A percentile compares a stretch with the other conserved stretches of the same genome.
These are phyloP conservation scores for Echria macrotheca DNA, from an alignment of 495 filamentous ascomycete genomes.

Conservation along the genomic window DNA sequence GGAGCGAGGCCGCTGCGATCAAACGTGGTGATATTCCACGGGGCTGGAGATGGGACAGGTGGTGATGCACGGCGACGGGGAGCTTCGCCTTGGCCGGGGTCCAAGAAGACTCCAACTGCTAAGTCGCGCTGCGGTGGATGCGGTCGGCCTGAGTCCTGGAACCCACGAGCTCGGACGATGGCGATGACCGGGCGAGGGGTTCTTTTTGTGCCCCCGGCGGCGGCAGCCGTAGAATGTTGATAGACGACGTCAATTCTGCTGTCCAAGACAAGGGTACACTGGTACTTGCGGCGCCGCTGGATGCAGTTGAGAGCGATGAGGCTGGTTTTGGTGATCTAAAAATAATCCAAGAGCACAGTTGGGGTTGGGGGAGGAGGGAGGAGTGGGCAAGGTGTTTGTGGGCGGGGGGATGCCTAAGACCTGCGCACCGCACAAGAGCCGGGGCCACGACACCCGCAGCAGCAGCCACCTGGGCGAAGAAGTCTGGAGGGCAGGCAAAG, in stretches of 20 bases:
- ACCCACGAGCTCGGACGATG: conserved; percentile 18
- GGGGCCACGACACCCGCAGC: conserved; percentile 18
- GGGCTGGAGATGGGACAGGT: background rate
- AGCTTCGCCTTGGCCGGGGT: background rate
- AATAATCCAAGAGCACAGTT: conserved; percentile 22
- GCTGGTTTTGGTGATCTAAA: conserved; percentile 32
- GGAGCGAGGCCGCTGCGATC: background rate
- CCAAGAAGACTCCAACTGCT: background rate
- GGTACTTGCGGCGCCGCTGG: conserved; percentile 28
- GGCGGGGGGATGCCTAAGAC: background rate
- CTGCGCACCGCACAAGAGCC: conserved; percentile 11
- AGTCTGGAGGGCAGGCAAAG: conserved; percentile 11
- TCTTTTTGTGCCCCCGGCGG: conserved; percentile 25
- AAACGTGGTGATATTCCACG: background rate
- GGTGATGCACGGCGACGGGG: background rate
- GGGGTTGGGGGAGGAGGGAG: conserved; percentile 22
- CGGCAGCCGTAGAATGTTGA: conserved; percentile 19
- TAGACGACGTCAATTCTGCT: conserved; percentile 24
- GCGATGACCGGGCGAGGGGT: conserved; percentile 19
- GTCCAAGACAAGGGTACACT: conserved; percentile 26
- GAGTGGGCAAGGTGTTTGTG: conserved; percentile 10
- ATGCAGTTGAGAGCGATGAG: conserved; percentile 29
- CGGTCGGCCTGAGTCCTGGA: conserved; percentile 8
- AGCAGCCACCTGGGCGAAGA: background rate
- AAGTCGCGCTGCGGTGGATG: conserved; percentile 9